Evolutionary conservation across 148 eudicot genomes (phyloP).

Genomic region (Camellia sinensis): DNA sequence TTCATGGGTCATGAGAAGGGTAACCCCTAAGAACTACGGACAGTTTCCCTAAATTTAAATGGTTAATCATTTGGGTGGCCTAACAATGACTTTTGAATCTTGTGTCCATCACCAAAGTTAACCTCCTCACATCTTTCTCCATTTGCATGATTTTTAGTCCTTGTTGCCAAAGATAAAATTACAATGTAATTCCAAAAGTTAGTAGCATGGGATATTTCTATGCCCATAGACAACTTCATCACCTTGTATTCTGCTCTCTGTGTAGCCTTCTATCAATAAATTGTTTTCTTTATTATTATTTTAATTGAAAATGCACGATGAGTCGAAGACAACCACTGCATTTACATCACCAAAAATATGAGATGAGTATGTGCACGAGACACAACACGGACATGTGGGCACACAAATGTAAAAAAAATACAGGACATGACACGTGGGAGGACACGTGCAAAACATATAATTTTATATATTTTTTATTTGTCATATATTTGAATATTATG

Average conservation of each 20-base stretch:
- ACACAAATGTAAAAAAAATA: no score
- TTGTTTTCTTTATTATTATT: not conserved
- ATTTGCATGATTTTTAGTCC: not conserved
- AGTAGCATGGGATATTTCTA: not conserved
- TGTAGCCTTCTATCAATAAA: not conserved
- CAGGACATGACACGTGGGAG: no score
- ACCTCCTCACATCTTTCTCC: not conserved
- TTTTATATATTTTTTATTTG: not conserved
- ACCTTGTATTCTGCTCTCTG: not conserved
- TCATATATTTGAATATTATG: no score
- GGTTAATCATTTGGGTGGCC: not conserved
- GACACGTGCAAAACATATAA: not conserved
- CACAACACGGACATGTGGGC: no score
- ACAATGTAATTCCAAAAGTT: not conserved
- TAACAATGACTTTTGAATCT: not conserved
- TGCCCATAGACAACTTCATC: not conserved
- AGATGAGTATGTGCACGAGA: no score
- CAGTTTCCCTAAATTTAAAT: not conserved
- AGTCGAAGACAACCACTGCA: not conserved
- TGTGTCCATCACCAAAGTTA: not conserved
- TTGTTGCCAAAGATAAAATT: not conserved
- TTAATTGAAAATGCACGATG: not conserved
- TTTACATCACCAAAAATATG: not conserved
- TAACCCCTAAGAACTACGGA: not conserved
- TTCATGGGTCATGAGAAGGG: not conserved